Base-by-base conservation (phyloP, 2,329 filamentous ascomycete species). In the Stagonosporopsis cucurbitacearum region DNA sequence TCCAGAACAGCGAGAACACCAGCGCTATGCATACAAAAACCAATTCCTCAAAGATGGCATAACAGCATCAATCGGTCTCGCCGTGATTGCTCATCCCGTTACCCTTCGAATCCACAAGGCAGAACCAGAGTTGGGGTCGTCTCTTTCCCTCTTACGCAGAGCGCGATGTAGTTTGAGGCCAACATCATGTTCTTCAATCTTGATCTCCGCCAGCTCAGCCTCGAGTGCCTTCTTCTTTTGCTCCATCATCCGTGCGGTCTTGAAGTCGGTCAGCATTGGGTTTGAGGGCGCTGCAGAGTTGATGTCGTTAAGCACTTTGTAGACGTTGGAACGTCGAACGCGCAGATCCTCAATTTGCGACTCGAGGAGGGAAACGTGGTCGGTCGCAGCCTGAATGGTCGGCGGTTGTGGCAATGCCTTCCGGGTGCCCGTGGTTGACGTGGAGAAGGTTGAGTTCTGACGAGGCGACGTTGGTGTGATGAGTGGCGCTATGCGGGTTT, bases 361-460 rank as follows among this genome's bases (percentile, higher is more conserved):
- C 60, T 77, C 69, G 17, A 78, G 69, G 26, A 69, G 65, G 15
- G 71, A 62, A 36, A 78, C 62, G 52, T 73, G 75, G 54, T 77
- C 74, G 30, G 58, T 64, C 23, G 73, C 70, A n/a, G 55, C 50
- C 35, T 74, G 66, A 23, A 71, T 62, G 6, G 71, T 70, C 1
- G 76, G 76, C 1, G 76, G 72, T 7, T 67, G 67, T 2, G 76
- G 76, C 6, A 78, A 70, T 13, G 74, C 74, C 62, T 78, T 77
- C 33, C 63, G 58, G 11, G 64, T 71, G 28, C 59, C 64, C 25
- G 68, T 67, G 28, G 65, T 66, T 39, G 65, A 63, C 25, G 68
- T 69, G 13, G 53, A 56, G n/a, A 47, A 32, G 15, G 53, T 47
- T 5, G 71, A 72, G 20, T 46, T 58, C 12, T 67, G 59, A 23